Base-by-base conservation (phyloP, 208 protist species). In the Angomonas deanei region DNA sequence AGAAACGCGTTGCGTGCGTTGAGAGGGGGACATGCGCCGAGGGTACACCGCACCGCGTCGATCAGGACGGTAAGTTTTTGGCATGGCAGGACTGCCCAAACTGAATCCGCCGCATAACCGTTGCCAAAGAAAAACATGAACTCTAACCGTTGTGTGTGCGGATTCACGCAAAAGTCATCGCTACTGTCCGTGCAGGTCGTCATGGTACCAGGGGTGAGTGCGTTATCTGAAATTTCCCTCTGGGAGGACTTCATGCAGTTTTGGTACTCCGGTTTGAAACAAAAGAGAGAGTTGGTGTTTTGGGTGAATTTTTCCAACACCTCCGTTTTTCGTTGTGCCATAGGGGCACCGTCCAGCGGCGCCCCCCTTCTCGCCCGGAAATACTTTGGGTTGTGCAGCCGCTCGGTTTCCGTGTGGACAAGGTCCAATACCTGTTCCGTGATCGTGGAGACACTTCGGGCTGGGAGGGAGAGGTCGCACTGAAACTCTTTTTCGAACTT, bases 61-160 rank as follows among this genome's bases (percentile, higher is more conserved):
- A 94, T 46, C n/a, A 94, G 73, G 10, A 75, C 72, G 6, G 78
- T 79, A 32, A 94, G 62, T 52, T 53, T 64, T 63, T 94, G 85
- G 46, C 83, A 94, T 3, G 79, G 79, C 17, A 94, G 76, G 24
- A 92, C 80, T 1, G 82, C 85, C 83, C 84, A 92, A 23, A 68
- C 55, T 38, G 86, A 83, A 21, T 72, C 53, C 30, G 78, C 72
- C 34, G 84, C 73, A 1, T 63, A 34, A 0, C 73, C 65, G 13
- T 66, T 55, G 15, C 70, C 61, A 23, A 60, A 38, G 61, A 76
- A 56, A 38, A 91, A 76, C 0, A 72, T 69, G 46, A 91, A 90
- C 66, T 92, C 84, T 82, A 84, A 92, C 11, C 73, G 79, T 48
- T 91, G 80, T 10, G 84, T 86, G 73, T 94, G 84, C 48, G 71